Evolutionary conservation across 2,329 filamentous ascomycete genomes (phyloP).

Genomic region (Fusarium guadeloupense): DNA sequence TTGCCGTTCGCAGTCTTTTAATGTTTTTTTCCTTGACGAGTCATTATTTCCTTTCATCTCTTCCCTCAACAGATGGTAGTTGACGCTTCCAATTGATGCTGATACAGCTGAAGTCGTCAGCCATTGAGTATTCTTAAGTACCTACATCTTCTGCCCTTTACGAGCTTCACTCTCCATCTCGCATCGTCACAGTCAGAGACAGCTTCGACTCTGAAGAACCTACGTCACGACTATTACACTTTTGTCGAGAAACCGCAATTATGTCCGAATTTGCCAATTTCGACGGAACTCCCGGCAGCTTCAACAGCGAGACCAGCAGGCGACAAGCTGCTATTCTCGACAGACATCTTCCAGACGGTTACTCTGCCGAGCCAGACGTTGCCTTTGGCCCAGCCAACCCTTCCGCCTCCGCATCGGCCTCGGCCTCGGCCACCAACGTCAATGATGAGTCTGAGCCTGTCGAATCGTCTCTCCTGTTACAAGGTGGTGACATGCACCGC

Average conservation of each 20-base stretch:
- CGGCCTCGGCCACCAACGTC: slow-evolving; percentile 26
- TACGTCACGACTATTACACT: slow-evolving; percentile 27
- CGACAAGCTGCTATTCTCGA: slow-evolving; percentile 51
- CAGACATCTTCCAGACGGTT: slow-evolving; percentile 52
- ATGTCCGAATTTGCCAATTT: slow-evolving; percentile 46
- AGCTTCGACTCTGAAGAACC: not conserved
- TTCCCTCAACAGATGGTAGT: slow-evolving; percentile 13
- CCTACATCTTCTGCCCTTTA: slow-evolving; percentile 4
- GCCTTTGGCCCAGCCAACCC: slow-evolving; percentile 38
- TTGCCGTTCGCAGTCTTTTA: slow-evolving; percentile 17
- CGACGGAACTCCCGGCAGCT: slow-evolving; percentile 40
- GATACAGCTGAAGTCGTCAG: slow-evolving; percentile 14
- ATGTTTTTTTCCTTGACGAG: slow-evolving; percentile 12
- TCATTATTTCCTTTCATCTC: not conserved
- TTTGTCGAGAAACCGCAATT: slow-evolving; percentile 4
- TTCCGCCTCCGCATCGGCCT: slow-evolving; percentile 14
- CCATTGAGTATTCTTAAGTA: slow-evolving; percentile 12
- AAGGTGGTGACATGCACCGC: slow-evolving; percentile 81
- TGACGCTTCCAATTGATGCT: slow-evolving; percentile 27
- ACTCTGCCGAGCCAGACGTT: slow-evolving; percentile 52
- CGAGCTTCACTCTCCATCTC: not conserved
- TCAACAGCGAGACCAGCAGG: slow-evolving; percentile 41
- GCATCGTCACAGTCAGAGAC: not conserved
- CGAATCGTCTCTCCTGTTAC: slow-evolving; percentile 73
- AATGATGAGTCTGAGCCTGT: slow-evolving; percentile 47